These are phyloP conservation scores for Willaertia magna DNA, from an alignment of 208 protist species.

Conservation along the genomic window DNA sequence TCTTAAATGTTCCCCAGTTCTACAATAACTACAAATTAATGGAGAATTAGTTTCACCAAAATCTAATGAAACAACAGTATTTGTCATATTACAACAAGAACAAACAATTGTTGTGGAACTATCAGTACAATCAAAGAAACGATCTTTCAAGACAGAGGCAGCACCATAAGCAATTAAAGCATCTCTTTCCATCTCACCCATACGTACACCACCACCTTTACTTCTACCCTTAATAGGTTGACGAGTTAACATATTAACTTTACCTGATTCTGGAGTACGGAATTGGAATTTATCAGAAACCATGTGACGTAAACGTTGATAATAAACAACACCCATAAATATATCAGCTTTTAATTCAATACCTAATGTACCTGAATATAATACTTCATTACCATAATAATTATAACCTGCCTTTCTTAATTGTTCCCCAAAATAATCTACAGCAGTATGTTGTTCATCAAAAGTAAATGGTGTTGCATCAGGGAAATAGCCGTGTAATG, in stretches of 20 bases:
- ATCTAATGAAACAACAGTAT: not conserved
- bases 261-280: constrained; percentile 61
- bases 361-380: constrained; percentile 87
- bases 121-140: constrained; percentile 80
- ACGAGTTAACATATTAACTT: constrained; percentile 73
- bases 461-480: constrained; percentile 81
- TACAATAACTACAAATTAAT: not conserved
- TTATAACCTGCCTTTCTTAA: constrained; percentile 82
- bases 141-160: constrained; percentile 94
- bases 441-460: constrained; percentile 48
- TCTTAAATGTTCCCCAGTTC: not conserved
- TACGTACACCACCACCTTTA: constrained; percentile 91
- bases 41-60: not conserved
- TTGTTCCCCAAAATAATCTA: constrained; percentile 91
- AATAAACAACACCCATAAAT: constrained; percentile 96
- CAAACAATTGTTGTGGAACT: constrained; percentile 27
- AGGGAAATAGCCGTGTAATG: constrained; percentile 79
- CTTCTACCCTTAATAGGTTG: constrained; percentile 97
- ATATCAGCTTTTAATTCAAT: constrained; percentile 88
- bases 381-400: constrained; percentile 86
- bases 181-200: constrained; percentile 99
- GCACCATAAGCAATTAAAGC: constrained; percentile 95
- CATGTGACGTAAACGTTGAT: constrained; percentile 99
- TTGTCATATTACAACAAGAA: constrained; percentile 18
- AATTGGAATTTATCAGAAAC: constrained; percentile 99